Conservation (phyloP, 495 filamentous ascomycete genomes). For the Aspergillus cavernicola region DNA sequence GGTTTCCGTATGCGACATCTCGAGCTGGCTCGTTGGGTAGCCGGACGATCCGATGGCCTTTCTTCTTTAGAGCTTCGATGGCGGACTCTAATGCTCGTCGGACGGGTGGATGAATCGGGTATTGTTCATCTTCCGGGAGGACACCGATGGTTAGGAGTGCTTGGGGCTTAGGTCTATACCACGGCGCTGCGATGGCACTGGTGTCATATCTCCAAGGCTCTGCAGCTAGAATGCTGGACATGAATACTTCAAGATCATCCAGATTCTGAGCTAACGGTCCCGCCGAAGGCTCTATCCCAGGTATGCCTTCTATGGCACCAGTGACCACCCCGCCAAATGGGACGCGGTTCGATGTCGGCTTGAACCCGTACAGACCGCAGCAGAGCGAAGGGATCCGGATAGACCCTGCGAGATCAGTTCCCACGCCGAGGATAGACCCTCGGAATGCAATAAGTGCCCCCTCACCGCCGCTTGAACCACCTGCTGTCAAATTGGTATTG, state of each 20-base stretch:
- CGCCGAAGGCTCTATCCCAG: slow-evolving; percentile 25
- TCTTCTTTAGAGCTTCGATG: slow-evolving; percentile 27
- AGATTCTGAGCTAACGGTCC: slow-evolving; percentile 42
- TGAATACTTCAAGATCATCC: slow-evolving; percentile 30
- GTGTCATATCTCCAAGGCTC: slow-evolving; percentile 18
- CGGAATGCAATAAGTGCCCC: slow-evolving; percentile 55
- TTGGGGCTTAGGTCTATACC: slow-evolving; percentile 7
- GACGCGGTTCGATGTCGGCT: slow-evolving; percentile 53
- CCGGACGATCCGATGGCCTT: slow-evolving; percentile 45
- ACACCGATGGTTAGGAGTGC: slow-evolving; percentile 47
- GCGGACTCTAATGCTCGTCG: slow-evolving; percentile 43
- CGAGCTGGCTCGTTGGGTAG: slow-evolving; percentile 11
- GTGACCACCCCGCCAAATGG: slow-evolving; percentile 37
- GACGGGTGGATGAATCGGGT: slow-evolving; percentile 54
- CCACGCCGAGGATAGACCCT: slow-evolving; percentile 59
- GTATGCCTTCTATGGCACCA: slow-evolving; percentile 43
- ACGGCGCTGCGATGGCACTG: slow-evolving; percentile 14
- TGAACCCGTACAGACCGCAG: slow-evolving; percentile 59
- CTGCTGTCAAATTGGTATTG: slow-evolving; percentile 48
- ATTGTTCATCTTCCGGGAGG: slow-evolving; percentile 46
- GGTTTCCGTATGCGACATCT: slow-evolving; percentile 21
- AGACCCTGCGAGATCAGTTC: slow-evolving; percentile 63
- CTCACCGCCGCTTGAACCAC: slow-evolving; percentile 63
- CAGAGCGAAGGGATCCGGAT: slow-evolving; percentile 60
- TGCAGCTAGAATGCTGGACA: slow-evolving; percentile 14